Evolutionary conservation across 768 basidiomycete genomes (phyloP).

Genomic region (Kwoniella sp.): DNA sequence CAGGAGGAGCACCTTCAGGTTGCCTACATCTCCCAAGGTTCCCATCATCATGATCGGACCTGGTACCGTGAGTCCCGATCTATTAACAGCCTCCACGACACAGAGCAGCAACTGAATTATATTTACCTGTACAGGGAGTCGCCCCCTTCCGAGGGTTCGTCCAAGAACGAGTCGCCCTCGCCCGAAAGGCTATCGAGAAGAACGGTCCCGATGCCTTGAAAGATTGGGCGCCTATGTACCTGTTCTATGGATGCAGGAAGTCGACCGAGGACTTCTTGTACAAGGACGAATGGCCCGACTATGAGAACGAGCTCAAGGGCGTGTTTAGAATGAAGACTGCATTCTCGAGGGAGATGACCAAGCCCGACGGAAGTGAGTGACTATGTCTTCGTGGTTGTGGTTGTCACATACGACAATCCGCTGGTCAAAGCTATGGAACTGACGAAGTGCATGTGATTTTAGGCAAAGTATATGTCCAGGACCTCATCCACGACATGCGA

Average conservation of each 20-base stretch:
- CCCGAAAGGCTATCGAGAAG: conserved; percentile 90
- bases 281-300: conserved; percentile 90
- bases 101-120: no score
- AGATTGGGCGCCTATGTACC: conserved; percentile 91
- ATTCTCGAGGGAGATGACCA: conserved; percentile 64
- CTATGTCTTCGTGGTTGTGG: neutral
- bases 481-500: conserved; percentile 85
- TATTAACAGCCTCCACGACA: no score
- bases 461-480: conserved; percentile 98
- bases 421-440: no score
- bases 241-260: conserved; percentile 95
- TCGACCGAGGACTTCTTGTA: conserved; percentile 90
- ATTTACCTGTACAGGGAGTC: conserved; percentile 68
- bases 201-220: conserved; percentile 88
- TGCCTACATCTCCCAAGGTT: conserved; percentile 97
- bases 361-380: conserved; percentile 53
- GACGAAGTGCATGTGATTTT: conserved; percentile 68
- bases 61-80: conserved; percentile 91
- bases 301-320: conserved; percentile 79
- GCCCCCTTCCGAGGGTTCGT: conserved; percentile 99
- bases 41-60: conserved; percentile 99
- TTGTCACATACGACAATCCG: no score
- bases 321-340: conserved; percentile 87
- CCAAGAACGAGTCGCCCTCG: conserved; percentile 95
- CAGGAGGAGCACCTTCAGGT: conserved; percentile 90